phyloP scores from a whole-genome alignment of 192 early-diverging fungal species.

The Lunasporangiospora selenospora region DNA sequence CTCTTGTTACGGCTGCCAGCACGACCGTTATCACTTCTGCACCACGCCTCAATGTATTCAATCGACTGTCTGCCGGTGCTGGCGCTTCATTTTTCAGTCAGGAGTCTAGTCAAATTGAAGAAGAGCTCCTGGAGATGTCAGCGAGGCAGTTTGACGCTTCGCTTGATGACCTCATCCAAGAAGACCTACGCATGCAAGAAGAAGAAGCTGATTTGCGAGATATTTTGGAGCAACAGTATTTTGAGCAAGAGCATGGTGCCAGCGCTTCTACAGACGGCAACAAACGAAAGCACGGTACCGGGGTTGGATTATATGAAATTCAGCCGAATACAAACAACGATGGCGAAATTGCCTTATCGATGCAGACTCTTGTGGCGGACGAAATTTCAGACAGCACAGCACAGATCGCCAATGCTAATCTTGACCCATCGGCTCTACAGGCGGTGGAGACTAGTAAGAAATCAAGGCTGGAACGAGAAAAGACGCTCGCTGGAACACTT shows the following conservation, averaged over 20 bases:
- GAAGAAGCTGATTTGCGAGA: constrained; percentile 20
- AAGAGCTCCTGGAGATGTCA: constrained; percentile 41
- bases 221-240: constrained; percentile 11
- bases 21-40: constrained; percentile 28
- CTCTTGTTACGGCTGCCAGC: too few species aligned
- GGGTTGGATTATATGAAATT: too few species aligned
- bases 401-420: too few species aligned
- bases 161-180: constrained; percentile 28
- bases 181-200: constrained; percentile 18
- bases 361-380: too few species aligned
- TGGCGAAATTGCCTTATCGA: too few species aligned
- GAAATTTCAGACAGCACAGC: too few species aligned
- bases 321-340: too few species aligned
- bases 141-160: constrained; percentile 35
- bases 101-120: constrained; percentile 19
- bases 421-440: not conserved
- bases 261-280: too few species aligned
- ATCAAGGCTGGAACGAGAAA: too few species aligned
- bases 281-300: too few species aligned
- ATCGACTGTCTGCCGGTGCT: not conserved
- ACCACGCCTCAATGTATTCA: constrained; percentile 13
- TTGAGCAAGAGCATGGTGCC: constrained; percentile 25
- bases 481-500: not conserved
- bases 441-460: constrained; percentile 18
- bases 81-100: not conserved